Conservation (phyloP, 345 rosid species). For the Heritiera fomes region DNA sequence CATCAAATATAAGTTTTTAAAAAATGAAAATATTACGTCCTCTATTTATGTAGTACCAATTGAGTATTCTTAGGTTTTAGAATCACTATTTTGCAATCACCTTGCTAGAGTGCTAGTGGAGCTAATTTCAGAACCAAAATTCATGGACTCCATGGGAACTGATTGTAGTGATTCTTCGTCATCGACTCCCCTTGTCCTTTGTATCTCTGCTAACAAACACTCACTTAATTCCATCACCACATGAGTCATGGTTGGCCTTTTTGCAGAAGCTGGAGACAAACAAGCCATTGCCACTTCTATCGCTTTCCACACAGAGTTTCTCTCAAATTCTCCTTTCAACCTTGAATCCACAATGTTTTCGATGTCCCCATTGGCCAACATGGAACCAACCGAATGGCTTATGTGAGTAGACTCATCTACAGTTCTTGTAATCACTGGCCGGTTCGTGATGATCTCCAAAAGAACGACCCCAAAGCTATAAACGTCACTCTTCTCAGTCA, state of each 20-base stretch:
- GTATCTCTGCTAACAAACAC: background rate
- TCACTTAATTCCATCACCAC: background rate
- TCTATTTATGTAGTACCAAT: too few species aligned
- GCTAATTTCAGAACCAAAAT: background rate
- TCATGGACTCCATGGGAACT: background rate
- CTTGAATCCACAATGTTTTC: background rate
- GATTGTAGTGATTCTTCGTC: background rate
- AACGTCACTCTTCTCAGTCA: slow-evolving; percentile 50
- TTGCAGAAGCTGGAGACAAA: background rate
- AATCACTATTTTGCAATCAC: background rate
- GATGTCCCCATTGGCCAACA: background rate
- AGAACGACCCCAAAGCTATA: slow-evolving; percentile 51
- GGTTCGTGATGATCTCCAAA: slow-evolving; percentile 44
- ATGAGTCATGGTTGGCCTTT: background rate
- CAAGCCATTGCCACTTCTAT: slow-evolving; percentile 8
- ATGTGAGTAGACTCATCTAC: slow-evolving; percentile 25
- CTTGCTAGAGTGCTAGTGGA: background rate
- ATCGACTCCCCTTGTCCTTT: background rate
- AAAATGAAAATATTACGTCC: too few species aligned
- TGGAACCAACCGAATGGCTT: background rate
- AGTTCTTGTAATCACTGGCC: slow-evolving; percentile 28
- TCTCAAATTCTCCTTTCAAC: background rate
- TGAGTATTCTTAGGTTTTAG: too few species aligned
- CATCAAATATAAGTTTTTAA: too few species aligned
- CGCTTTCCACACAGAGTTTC: background rate